Conservation (phyloP, 176 grass and related monocot genomes). For the Cenchrus americanus region DNA sequence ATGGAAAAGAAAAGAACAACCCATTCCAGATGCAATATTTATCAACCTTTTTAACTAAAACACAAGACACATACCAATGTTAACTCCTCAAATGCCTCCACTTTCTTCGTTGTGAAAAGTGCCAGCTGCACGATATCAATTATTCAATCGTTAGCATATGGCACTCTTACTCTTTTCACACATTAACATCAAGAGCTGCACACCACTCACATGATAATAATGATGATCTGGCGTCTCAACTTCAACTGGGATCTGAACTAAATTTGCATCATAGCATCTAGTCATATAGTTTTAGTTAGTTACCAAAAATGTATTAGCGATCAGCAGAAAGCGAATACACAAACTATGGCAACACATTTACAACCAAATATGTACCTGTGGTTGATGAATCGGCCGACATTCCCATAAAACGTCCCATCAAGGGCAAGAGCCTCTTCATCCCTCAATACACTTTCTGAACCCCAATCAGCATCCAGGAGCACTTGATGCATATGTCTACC, state of each 20-base stretch:
- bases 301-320: slow-evolving; percentile 15
- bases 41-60: background rate
- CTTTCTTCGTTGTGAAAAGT: slow-evolving; percentile 75
- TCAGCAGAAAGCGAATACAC: background rate
- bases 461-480: slow-evolving; percentile 73
- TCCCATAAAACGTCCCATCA: slow-evolving; percentile 80
- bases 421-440: slow-evolving; percentile 73
- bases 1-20: background rate
- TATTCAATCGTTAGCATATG: slow-evolving; percentile 14
- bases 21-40: background rate
- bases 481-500: slow-evolving; percentile 61
- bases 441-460: slow-evolving; percentile 38
- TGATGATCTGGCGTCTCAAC: slow-evolving; percentile 76
- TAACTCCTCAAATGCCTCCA: slow-evolving; percentile 83
- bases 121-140: slow-evolving; percentile 59
- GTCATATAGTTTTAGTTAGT: slow-evolving; percentile 27
- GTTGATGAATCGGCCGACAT: slow-evolving; percentile 77
- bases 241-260: slow-evolving; percentile 78
- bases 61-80: slow-evolving; percentile 64
- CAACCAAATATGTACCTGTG: slow-evolving; percentile 54
- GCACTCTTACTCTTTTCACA: background rate
- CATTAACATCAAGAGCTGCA: background rate
- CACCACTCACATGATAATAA: slow-evolving; percentile 72
- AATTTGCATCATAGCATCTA: slow-evolving; percentile 79
- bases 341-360: slow-evolving; percentile 15